Percentiles rank a stretch among this genome's conserved stretches.
Evolutionary conservation across 2,329 filamentous ascomycete genomes (phyloP).

Genomic region (Spiromastix sp.): DNA sequence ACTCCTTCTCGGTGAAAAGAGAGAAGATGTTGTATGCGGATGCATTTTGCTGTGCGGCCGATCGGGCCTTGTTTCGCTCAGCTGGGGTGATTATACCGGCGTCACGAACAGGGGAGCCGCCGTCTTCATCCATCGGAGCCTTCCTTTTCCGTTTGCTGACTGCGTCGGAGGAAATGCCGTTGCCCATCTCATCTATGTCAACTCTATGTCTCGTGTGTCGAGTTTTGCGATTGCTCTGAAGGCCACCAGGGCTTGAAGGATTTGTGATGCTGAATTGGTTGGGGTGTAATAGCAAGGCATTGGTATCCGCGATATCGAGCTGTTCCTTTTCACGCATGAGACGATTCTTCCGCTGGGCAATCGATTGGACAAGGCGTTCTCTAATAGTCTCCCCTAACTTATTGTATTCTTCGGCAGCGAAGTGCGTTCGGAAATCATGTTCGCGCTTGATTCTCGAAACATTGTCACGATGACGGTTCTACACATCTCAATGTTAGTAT

Average conservation of each 20-base stretch:
- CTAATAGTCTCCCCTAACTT: constrained; percentile 49
- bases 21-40: constrained; percentile 51
- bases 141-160: constrained; percentile 51
- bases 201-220: constrained; percentile 49
- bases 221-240: constrained; percentile 52
- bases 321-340: constrained; percentile 57
- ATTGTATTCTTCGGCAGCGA: constrained; percentile 53
- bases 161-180: constrained; percentile 36
- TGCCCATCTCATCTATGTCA: constrained; percentile 42
- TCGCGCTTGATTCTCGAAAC: constrained; percentile 47
- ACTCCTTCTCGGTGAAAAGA: constrained; percentile 59
- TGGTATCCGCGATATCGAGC: constrained; percentile 56
- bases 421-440: constrained; percentile 49
- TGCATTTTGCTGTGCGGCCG: constrained; percentile 47
- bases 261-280: constrained; percentile 57
- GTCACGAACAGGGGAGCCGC: constrained; percentile 47
- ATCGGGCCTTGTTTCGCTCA: constrained; percentile 44
- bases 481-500: too few relatives aligned
- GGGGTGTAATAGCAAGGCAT: constrained; percentile 53
- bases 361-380: constrained; percentile 48
- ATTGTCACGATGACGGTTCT: constrained; percentile 49
- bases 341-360: constrained; percentile 46
- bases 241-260: constrained; percentile 51
- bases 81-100: constrained; percentile 35
- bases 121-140: constrained; percentile 44